phyloP scores from a whole-genome alignment of 441 rosid genomes.

The Dalechampia spathulata region DNA sequence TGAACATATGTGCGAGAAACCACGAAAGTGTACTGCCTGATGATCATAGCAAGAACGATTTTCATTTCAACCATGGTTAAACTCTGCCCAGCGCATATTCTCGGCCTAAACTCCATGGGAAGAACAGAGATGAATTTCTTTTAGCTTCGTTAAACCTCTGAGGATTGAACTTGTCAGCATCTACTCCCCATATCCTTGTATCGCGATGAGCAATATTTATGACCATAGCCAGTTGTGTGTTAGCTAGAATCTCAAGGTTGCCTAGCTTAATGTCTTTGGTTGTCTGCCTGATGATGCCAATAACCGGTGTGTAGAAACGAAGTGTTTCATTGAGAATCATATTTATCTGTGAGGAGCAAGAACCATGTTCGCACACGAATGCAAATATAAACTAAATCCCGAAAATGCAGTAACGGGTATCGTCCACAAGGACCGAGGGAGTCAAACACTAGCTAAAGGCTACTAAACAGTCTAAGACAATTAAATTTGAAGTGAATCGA shows the following conservation, averaged over 20 bases:
- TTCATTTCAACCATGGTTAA: conserved; percentile 53
- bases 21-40: conserved; percentile 34
- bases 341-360: conserved; percentile 48
- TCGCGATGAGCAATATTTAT: conserved; percentile 45
- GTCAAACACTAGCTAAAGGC: too few relatives aligned
- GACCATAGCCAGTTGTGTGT: conserved; percentile 45
- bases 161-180: conserved; percentile 66
- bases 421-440: too few relatives aligned
- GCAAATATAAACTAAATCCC: too few relatives aligned
- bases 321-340: conserved; percentile 64
- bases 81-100: conserved; percentile 59
- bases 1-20: conserved; percentile 63
- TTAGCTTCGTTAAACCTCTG: conserved; percentile 44
- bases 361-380: too few relatives aligned
- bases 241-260: conserved; percentile 43
- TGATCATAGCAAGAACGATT: conserved; percentile 42
- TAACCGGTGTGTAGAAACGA: conserved; percentile 61
- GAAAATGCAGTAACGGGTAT: too few relatives aligned
- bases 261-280: conserved; percentile 40
- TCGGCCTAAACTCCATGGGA: conserved; percentile 73
- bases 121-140: conserved; percentile 39
- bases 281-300: conserved; percentile 38
- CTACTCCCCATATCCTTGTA: conserved; percentile 58
- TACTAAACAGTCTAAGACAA: too few relatives aligned
- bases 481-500: too few relatives aligned